Conservation (phyloP, 768 basidiomycete genomes). For the Panellus pusillus region DNA sequence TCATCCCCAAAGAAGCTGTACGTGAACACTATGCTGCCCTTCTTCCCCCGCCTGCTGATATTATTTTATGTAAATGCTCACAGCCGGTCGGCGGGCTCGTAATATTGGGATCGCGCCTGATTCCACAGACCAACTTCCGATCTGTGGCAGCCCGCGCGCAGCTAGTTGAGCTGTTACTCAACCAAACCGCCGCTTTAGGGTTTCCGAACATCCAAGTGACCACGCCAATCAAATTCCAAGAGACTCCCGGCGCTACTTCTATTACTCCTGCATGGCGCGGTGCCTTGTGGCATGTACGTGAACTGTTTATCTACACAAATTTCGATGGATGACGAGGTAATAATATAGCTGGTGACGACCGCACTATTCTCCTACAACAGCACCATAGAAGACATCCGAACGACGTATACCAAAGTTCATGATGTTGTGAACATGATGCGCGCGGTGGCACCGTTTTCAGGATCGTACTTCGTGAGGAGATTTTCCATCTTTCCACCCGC, state of each 20-base stretch:
- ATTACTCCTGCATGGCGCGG: slow-evolving; percentile 22
- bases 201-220: slow-evolving; percentile 10
- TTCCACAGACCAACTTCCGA: slow-evolving; percentile 27
- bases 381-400: background rate
- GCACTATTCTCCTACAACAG: background rate
- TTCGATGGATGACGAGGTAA: too few species aligned
- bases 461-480: too few species aligned
- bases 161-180: slow-evolving; percentile 12
- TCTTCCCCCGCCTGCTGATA: too few species aligned
- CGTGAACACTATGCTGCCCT: background rate
- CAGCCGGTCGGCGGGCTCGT: slow-evolving; percentile 2
- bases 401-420: too few species aligned
- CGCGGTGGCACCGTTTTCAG: too few species aligned
- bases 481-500: too few species aligned
- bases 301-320: too few species aligned
- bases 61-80: too few species aligned
- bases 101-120: slow-evolving; percentile 27
- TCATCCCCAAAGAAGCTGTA: background rate
- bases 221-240: slow-evolving; percentile 15
- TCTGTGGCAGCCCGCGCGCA: slow-evolving; percentile 19
- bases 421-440: too few species aligned
- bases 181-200: slow-evolving; percentile 17
- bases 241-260: slow-evolving; percentile 10
- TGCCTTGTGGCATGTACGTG: slow-evolving; percentile 17
- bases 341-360: too few species aligned